These are phyloP conservation scores for Quercus suber DNA, from an alignment of 306 rosid species.

Conservation along the genomic window DNA sequence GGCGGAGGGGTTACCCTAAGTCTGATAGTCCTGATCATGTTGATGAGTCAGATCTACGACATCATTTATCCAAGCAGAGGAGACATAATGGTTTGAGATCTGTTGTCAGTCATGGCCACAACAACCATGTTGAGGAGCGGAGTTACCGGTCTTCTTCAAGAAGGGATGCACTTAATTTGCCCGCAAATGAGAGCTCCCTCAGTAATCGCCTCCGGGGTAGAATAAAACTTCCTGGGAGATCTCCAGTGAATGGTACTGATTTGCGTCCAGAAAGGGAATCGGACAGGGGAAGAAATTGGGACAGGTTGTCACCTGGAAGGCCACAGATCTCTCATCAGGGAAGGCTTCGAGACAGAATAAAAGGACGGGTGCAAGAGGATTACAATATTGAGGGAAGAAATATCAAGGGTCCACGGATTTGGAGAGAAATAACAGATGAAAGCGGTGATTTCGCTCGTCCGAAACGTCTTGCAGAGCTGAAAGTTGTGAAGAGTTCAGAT, in stretches of 20 bases:
- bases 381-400: conserved; percentile 42
- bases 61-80: conserved; percentile 76
- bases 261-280: conserved; percentile 54
- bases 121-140: conserved; percentile 53
- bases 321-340: conserved; percentile 48
- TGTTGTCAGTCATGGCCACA: conserved; percentile 50
- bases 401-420: conserved; percentile 32
- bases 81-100: conserved; percentile 73
- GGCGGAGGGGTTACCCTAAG: conserved; percentile 48
- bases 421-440: conserved; percentile 52
- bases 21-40: conserved; percentile 75
- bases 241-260: conserved; percentile 39
- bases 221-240: conserved; percentile 58
- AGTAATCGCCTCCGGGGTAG: conserved; percentile 82
- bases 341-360: conserved; percentile 68
- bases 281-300: conserved; percentile 51
- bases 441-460: conserved; percentile 49
- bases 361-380: conserved; percentile 63
- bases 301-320: conserved; percentile 66
- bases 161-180: conserved; percentile 50
- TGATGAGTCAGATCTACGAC: conserved; percentile 69
- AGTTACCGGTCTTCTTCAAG: conserved; percentile 36
- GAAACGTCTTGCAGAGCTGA: conserved; percentile 68
- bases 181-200: conserved; percentile 52
- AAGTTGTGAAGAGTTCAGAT: conserved; percentile 42